Base-by-base conservation (phyloP, 148 eudicot genomes). In the Rhododendron vialii region DNA sequence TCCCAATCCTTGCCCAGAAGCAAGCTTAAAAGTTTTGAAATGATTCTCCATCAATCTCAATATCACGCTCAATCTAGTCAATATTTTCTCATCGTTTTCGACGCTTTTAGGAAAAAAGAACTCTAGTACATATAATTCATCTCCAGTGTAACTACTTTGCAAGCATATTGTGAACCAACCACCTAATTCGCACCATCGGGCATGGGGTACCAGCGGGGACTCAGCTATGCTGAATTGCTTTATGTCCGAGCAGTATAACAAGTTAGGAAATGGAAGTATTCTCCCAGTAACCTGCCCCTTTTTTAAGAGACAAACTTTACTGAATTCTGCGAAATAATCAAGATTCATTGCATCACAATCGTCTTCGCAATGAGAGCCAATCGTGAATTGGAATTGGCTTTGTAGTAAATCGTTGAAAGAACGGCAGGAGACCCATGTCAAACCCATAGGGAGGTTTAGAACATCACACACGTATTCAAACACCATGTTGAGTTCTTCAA, bases 141-240 rank as follows among this genome's bases (percentile, higher is more conserved):
- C 5, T 6, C 2, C 63, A 57, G 63, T 57, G 7, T 1, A 18
- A 57, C 63, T 5, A 5, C 63, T 57, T 5, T 0, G 63, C 24
- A 57, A 55, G 41, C 87, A 85, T n/a, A 88, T 79, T 33, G 91
- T 87, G 30, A 89, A 88, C 36, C 67, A 48, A 20, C 87, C 73
- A 20, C 36, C 24, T 1, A 89, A 9, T 38, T 78, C 35, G 65
- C 36, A 86, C 57, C 9, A 1, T 17, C 84, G 87, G 0, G 89
- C 89, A 84, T 83, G 67, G 48, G 90, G 91, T 20, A 69, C 88
- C 30, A 89, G 77, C 1, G 90, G 91, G 81, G 85, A 88, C 65
- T 91, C 83, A 7, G 59, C 38, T 7, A 80, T 85, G 82, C 85
- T 53, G 43, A 87, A 86, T 36, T 85, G 71, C 2, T 84, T 57